A percentile compares a stretch with the other conserved stretches of the same genome.
phyloP scores from a whole-genome alignment of 2,329 filamentous ascomycete species.

The Aspergillus brasiliensis region DNA sequence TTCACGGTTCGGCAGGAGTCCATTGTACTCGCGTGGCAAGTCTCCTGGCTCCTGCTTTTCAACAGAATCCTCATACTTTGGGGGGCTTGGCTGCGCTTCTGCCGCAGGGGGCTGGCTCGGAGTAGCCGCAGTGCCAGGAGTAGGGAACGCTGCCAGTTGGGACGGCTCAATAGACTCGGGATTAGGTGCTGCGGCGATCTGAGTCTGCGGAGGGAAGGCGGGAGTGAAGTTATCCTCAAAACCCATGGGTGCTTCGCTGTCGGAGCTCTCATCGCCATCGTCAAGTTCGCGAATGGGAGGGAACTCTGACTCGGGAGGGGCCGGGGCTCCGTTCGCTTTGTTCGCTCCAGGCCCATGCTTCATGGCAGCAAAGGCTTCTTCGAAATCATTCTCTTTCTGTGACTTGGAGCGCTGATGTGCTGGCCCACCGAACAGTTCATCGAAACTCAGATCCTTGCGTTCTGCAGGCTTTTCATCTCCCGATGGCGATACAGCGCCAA shows the following conservation, averaged over 20 bases:
- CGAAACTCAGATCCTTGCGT: slow-evolving; percentile 45
- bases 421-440: slow-evolving; percentile 49
- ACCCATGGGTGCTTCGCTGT: slow-evolving; percentile 64
- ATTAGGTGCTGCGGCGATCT: slow-evolving; percentile 30
- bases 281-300: slow-evolving; percentile 89
- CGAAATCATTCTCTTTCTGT: slow-evolving; percentile 50
- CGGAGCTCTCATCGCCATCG: slow-evolving; percentile 73
- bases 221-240: slow-evolving; percentile 94
- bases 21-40: slow-evolving; percentile 42
- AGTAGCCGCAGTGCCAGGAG: slow-evolving; percentile 42
- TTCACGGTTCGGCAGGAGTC: slow-evolving; percentile 41
- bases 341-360: slow-evolving; percentile 52
- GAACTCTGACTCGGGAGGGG: slow-evolving; percentile 65
- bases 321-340: slow-evolving; percentile 31
- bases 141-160: slow-evolving; percentile 41
- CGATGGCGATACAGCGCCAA: slow-evolving; percentile 52
- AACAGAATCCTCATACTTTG: slow-evolving; percentile 37
- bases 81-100: slow-evolving; percentile 60
- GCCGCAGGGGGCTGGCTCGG: slow-evolving; percentile 52
- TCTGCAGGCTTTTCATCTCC: slow-evolving; percentile 26
- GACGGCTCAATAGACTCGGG: slow-evolving; percentile 40
- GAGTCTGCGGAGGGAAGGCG: slow-evolving; percentile 47
- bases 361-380: slow-evolving; percentile 50
- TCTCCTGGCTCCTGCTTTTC: slow-evolving; percentile 29
- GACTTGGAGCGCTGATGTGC: slow-evolving; percentile 48